phyloP scores from a whole-genome alignment of 352 stramenopile species.

The Phytophthora pini region DNA sequence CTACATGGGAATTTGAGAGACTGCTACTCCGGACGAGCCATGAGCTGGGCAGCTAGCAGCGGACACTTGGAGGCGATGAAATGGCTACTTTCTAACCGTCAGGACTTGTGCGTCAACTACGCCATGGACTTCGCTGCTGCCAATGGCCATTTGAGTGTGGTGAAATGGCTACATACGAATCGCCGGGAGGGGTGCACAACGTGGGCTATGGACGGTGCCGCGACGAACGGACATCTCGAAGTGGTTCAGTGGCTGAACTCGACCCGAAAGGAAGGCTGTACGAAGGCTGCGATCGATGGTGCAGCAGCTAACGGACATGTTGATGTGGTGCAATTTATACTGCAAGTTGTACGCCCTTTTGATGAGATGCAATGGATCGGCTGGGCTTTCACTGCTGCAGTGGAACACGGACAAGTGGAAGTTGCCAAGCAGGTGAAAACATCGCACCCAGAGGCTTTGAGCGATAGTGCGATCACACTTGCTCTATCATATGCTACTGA shows the following conservation, averaged over 20 bases:
- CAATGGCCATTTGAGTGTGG: conserved; percentile 25
- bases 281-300: conserved; percentile 28
- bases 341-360: conserved; percentile 7
- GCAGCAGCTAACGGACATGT: conserved; percentile 28
- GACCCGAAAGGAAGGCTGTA: conserved; percentile 28
- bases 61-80: conserved; percentile 31
- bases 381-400: conserved; percentile 21
- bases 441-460: conserved; percentile 9
- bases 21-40: conserved; percentile 20
- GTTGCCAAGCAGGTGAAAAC: conserved; percentile 13
- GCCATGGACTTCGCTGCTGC: conserved; percentile 30
- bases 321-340: conserved; percentile 29
- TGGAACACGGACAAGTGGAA: conserved; percentile 13
- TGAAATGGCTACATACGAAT: conserved; percentile 28
- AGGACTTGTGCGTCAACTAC: conserved; percentile 25
- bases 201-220: conserved; percentile 33
- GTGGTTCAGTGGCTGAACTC: conserved; percentile 33
- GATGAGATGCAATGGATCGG: conserved; percentile 24
- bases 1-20: conserved; percentile 22
- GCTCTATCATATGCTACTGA: conserved; percentile 11
- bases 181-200: conserved; percentile 26
- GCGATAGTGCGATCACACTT: conserved; percentile 9
- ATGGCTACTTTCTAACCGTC: conserved; percentile 26
- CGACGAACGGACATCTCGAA: conserved; percentile 31
- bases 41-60: conserved; percentile 28